Evolutionary conservation across 2,329 filamentous ascomycete species (phyloP), one percentile per base, ranked within the genome.

Genomic region (Trichophyton rubrum): DNA sequence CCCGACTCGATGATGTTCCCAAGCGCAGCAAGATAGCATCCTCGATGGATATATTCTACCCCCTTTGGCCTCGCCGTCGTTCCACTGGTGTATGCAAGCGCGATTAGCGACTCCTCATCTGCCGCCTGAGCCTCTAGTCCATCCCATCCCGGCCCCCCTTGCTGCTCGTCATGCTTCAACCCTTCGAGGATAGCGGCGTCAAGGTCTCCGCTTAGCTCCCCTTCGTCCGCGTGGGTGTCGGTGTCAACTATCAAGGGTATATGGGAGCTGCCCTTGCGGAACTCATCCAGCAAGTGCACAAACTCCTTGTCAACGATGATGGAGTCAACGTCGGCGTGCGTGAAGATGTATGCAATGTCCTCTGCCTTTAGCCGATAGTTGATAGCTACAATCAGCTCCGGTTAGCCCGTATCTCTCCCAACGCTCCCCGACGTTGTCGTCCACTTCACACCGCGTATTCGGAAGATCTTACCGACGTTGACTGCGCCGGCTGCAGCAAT

Each of bases 11-110:
- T 83, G 0, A 97, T 78, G 71, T 97, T 97, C 9, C 79, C 91
- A 66, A 96, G 69, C 0, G 90, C 80, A 0, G 90, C 92, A 11
- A 99, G 79, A 70, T 97, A 99, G 6, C 84, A 85, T 3, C 91
- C 88, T 55, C 93, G 82, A 72, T 97, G 89, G 1, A 90, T 96
- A 70, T 88, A 96, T 60, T 95, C 85, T 2, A 96, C 92, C 3
- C 93, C 93, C 73, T 99, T 97, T 1, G 93, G 93, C 33, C 82
- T 80, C 0, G 91, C 90, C 0, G 93, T 97, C 0, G 93, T 97
- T 3, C 92, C 92, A 30, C 88, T 93, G 0, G 93, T 99, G 72
- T 97, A 97, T 1, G 92, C 89, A 60, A 99, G 84, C 2, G 91
- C 90, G 63, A 97, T 81, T 66, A 89, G 81, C 62, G 84, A 85